Evolutionary conservation across 352 stramenopile species (phyloP), one percentile per base, ranked within the genome.

Genomic region (Lagenidium sp.): DNA sequence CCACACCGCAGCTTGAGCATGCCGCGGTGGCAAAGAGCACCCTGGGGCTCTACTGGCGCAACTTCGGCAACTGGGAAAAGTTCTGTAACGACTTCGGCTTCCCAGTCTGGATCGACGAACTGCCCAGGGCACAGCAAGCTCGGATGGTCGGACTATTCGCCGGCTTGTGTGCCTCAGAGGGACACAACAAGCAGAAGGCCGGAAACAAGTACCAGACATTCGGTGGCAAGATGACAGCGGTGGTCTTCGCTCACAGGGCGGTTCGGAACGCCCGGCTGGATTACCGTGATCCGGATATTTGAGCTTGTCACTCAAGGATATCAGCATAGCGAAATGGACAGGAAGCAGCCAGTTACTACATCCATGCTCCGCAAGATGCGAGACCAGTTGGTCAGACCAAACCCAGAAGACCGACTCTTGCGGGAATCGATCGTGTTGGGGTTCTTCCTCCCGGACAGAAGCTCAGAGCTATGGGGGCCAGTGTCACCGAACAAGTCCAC

Each of bases 261-360:
- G 21, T 54, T 44, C 50, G 42, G 35, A 65, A 60, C 46, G 46
- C 22, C 24, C 47, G 18, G 36, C 29, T 65, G 36, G 10, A 60
- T 65, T 65, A 57, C 44, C 42, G 26, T 57, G 39, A 58, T 57
- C 45, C 46, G 28, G 50, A 54, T 45, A 59, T n/a, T 60, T 59
- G 41, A 59, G 50, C 36, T 63, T 31, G 36, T 57, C 38, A 25
- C 56, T 60, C 29, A 65, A 37, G 56, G 57, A 5, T 61, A 58
- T 23, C 55, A 56, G 21, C 39, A 41, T 34, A 45, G 52, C 44
- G 38, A 58, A 1, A 48, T 65, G 47, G 47, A 61, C 34, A 16
- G 51, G 44, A 61, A 61, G 36, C 52, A 65, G 44, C 47, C 57
- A 53, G 52, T 56, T 62, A 66, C 52, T 66, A 58, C 41, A 59